A percentile compares a stretch with the other conserved stretches of the same genome.
These are phyloP conservation scores for Phytopythium boreale DNA, from an alignment of 352 stramenopile species.

Conservation along the genomic window DNA sequence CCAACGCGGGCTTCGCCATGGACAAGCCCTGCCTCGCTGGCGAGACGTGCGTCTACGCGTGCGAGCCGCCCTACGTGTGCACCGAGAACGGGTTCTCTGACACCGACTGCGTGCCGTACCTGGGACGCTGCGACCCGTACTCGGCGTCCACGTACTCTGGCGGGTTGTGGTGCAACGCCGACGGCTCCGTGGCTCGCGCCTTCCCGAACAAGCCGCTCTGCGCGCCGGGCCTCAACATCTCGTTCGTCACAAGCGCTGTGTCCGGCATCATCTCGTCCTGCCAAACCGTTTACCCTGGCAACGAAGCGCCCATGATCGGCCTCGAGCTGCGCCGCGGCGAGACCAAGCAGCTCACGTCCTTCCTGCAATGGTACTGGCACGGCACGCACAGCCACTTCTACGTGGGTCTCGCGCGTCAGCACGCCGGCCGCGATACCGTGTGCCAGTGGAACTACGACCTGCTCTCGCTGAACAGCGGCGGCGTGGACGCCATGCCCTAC, in stretches of 20 bases:
- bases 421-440: neutral
- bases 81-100: constrained; percentile 12
- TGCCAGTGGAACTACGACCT: constrained; percentile 10
- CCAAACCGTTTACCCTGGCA: constrained; percentile 8
- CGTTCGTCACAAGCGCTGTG: constrained; percentile 4
- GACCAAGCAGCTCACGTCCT: constrained; percentile 10
- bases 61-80: constrained; percentile 9
- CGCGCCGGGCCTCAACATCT: constrained; percentile 4
- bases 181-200: constrained; percentile 1
- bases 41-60: constrained; percentile 8
- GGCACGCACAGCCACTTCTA: constrained; percentile 10
- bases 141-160: constrained; percentile 5
- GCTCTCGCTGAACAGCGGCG: constrained; percentile 8
- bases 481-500: constrained; percentile 7
- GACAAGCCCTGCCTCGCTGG: constrained; percentile 4
- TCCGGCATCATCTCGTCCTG: constrained; percentile 7
- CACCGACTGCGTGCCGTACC: constrained; percentile 9
- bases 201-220: constrained; percentile 7
- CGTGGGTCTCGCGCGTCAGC: neutral
- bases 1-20: constrained; percentile 8
- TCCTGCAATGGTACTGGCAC: constrained; percentile 11
- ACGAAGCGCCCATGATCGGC: constrained; percentile 7
- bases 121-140: constrained; percentile 8
- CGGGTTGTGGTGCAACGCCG: constrained; percentile 5
- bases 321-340: constrained; percentile 2